Conservation (phyloP, 2,329 filamentous ascomycete genomes). For the Metarhizium brunneum region DNA sequence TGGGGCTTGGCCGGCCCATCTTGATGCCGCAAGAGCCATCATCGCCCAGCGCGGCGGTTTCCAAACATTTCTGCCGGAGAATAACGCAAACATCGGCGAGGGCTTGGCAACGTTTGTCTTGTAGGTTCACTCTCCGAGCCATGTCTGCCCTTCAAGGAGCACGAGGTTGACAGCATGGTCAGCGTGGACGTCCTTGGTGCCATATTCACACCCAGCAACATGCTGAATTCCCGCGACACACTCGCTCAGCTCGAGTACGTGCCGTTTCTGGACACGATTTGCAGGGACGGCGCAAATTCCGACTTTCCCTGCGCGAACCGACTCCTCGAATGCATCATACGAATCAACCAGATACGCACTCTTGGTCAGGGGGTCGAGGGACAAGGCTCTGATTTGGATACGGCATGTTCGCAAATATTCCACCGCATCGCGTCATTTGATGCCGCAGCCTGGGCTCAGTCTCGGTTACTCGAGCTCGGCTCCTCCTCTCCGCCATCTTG, state of each 20-base stretch:
- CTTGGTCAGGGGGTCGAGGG: not conserved
- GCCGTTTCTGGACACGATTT: too few species aligned
- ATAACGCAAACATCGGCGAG: not conserved
- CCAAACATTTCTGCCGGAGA: not conserved
- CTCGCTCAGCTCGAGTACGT: too few species aligned
- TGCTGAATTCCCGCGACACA: not conserved
- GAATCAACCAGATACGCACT: not conserved
- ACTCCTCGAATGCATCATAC: slow-evolving; percentile 1
- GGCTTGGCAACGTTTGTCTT: too few species aligned
- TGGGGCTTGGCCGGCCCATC: slow-evolving; percentile 8
- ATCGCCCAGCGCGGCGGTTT: slow-evolving; percentile 5
- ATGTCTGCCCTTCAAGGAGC: not conserved
- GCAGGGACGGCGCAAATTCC: not conserved
- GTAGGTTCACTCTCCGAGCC: too few species aligned
- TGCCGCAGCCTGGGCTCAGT: not conserved
- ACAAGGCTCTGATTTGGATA: not conserved
- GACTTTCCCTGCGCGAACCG: slow-evolving; percentile 1
- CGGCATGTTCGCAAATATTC: not conserved
- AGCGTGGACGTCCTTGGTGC: slow-evolving; percentile 1
- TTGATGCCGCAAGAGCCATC: slow-evolving; percentile 7
- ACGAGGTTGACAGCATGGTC: not conserved
- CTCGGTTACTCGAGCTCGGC: not conserved
- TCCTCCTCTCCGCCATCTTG: too few species aligned
- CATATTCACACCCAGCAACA: not conserved
- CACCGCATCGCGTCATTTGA: not conserved